These are phyloP conservation scores for Clonostachys solani DNA, from an alignment of 2,329 filamentous ascomycete species.

Conservation along the genomic window DNA sequence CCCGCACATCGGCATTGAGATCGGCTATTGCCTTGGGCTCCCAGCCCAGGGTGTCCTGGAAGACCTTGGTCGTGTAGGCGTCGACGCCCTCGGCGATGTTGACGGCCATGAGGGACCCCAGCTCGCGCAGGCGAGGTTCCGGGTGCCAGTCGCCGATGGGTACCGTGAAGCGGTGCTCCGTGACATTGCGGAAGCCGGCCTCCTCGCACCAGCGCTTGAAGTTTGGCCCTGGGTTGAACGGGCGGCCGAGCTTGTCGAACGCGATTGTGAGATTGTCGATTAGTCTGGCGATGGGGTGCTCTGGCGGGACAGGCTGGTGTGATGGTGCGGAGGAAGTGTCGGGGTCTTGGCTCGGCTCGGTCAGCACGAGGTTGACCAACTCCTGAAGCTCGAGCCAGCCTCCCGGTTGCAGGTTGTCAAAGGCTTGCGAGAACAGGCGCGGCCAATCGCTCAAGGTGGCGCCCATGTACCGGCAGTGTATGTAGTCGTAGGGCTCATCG, in stretches of 20 bases:
- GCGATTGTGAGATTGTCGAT: constrained; percentile 33
- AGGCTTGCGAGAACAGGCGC: constrained; percentile 47
- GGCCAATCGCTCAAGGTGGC: constrained; percentile 47
- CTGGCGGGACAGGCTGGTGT: constrained; percentile 37
- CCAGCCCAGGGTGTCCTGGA: constrained; percentile 29
- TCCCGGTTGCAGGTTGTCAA: constrained; percentile 41
- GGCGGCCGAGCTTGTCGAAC: constrained; percentile 26
- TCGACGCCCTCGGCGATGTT: constrained; percentile 29
- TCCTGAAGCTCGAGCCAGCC: constrained; percentile 54
- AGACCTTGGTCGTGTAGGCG: constrained; percentile 28
- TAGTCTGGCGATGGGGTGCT: constrained; percentile 32
- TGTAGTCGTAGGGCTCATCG: constrained; percentile 50
- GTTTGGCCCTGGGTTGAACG: constrained; percentile 24
- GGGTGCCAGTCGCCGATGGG: constrained; percentile 38
- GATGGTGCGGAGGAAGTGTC: constrained; percentile 22
- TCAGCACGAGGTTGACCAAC: constrained; percentile 6
- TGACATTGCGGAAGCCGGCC: constrained; percentile 51
- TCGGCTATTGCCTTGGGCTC: constrained; percentile 16
- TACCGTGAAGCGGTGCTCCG: constrained; percentile 46
- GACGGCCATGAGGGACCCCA: constrained; percentile 30
- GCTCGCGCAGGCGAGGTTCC: constrained; percentile 29
- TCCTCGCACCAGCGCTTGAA: constrained; percentile 33
- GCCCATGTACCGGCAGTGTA: constrained; percentile 44
- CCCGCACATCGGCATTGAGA: too few relatives aligned
- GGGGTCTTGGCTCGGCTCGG: constrained; percentile 13